Percentiles rank a stretch among this genome's conserved stretches.
Conservation (phyloP, 1,284 basidiomycete species). For the Ceratobasidium sp. region DNA sequence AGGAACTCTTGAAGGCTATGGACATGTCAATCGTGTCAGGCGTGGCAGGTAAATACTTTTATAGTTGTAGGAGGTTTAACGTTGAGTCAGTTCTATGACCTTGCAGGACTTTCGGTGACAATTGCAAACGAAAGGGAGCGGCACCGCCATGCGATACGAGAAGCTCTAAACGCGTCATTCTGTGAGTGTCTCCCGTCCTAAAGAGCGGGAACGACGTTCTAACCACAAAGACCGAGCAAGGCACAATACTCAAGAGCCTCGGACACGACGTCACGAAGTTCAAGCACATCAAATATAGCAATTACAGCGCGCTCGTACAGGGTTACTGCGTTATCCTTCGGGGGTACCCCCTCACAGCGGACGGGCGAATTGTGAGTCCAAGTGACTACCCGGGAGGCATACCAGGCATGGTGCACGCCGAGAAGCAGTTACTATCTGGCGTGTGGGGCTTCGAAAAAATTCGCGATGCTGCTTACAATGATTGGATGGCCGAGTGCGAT, state of each 20-base stretch:
- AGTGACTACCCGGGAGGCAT: slow-evolving; percentile 7
- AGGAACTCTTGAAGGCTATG: neutral
- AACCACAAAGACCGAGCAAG: no score
- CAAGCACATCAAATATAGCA: slow-evolving; percentile 7
- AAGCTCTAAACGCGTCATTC: neutral
- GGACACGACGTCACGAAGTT: neutral
- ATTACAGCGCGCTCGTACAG: neutral
- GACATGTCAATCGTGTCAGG: neutral
- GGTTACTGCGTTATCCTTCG: slow-evolving; percentile 1
- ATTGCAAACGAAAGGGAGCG: neutral
- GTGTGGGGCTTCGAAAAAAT: slow-evolving; percentile 10
- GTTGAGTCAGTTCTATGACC: no score
- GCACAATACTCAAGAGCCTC: neutral
- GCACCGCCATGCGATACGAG: slow-evolving; percentile 1
- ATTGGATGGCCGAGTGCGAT: neutral
- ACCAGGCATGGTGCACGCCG: neutral
- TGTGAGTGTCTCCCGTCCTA: no score
- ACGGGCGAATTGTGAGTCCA: slow-evolving; percentile 1
- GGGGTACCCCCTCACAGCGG: neutral
- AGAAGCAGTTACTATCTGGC: neutral
- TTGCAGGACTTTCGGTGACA: neutral
- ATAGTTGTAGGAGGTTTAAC: no score
- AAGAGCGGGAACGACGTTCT: no score
- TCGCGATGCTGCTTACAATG: neutral
- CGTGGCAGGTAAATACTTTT: neutral